Evolutionary conservation across 139 green algal genomes (phyloP).

Genomic region (Mychonastes homosphaera): DNA sequence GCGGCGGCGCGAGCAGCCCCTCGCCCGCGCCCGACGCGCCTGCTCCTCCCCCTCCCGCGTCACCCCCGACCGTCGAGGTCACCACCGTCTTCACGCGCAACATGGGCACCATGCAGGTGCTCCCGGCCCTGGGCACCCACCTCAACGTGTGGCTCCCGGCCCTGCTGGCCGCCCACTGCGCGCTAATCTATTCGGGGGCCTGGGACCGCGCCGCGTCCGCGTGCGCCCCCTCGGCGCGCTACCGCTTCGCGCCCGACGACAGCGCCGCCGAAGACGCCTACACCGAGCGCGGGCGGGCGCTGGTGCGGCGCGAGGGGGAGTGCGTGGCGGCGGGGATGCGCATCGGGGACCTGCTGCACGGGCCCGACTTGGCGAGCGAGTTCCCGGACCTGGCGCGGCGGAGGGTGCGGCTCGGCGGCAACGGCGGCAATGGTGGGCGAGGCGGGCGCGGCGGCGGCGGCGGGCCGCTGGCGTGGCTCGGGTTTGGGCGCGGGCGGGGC

Average conservation of each 20-base stretch:
- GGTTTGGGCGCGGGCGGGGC: no score
- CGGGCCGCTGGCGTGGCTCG: no score
- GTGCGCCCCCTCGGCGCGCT: conserved; percentile 29
- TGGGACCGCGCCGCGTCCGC: conserved; percentile 33
- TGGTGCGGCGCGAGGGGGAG: conserved; percentile 30
- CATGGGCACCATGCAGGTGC: conserved; percentile 66
- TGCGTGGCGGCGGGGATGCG: conserved; percentile 19
- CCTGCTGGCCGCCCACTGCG: conserved; percentile 51
- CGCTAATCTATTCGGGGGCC: conserved; percentile 40
- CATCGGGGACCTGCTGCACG: conserved; percentile 27
- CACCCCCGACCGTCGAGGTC: not conserved
- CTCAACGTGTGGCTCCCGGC: conserved; percentile 78
- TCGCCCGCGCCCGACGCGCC: not conserved
- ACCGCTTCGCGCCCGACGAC: conserved; percentile 38
- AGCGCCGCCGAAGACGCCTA: conserved; percentile 56
- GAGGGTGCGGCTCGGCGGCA: no score
- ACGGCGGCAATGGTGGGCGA: no score
- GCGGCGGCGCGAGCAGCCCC: no score
- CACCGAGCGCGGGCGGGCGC: conserved; percentile 30
- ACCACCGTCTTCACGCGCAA: conserved; percentile 53
- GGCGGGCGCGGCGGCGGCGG: no score
- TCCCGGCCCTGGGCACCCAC: conserved; percentile 47
- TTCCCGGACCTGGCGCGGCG: conserved; percentile 3
- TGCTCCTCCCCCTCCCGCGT: not conserved
- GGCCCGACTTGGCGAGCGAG: conserved; percentile 12